phyloP scores from a whole-genome alignment of 495 filamentous ascomycete species.

The Oidiodendron maius region DNA sequence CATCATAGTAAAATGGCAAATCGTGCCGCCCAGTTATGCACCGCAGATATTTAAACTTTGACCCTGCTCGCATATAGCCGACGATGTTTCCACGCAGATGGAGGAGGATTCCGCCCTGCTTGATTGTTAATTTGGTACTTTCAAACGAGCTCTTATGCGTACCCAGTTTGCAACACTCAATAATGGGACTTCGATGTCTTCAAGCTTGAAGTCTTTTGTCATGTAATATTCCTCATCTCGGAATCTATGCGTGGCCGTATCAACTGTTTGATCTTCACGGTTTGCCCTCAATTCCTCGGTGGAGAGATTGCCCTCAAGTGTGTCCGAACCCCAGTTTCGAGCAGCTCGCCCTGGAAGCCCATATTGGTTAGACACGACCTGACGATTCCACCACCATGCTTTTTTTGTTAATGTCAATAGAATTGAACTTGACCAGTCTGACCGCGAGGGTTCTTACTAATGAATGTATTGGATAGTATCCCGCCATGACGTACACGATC shows the following conservation, averaged over 20 bases:
- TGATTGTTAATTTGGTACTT: too few relatives aligned
- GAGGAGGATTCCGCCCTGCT: constrained; percentile 54
- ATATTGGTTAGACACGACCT: constrained; percentile 60
- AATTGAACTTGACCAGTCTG: too few relatives aligned
- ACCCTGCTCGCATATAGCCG: constrained; percentile 53
- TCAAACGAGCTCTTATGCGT: too few relatives aligned
- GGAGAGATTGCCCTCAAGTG: constrained; percentile 47
- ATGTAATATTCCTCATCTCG: constrained; percentile 57
- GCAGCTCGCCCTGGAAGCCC: constrained; percentile 37
- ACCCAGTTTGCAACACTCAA: constrained; percentile 53
- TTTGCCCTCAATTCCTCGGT: constrained; percentile 45
- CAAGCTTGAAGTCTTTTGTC: constrained; percentile 51
- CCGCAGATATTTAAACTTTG: constrained; percentile 56
- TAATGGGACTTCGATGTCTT: constrained; percentile 56
- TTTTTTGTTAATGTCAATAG: too few relatives aligned
- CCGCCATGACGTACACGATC: constrained; percentile 46
- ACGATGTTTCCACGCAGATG: constrained; percentile 61
- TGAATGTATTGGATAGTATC: constrained; percentile 56
- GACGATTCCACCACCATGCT: constrained; percentile 62
- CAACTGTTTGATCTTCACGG: constrained; percentile 52
- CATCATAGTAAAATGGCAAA: constrained; percentile 63
- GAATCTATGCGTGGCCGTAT: constrained; percentile 48
- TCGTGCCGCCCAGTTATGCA: constrained; percentile 66
- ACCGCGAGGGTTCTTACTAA: too few relatives aligned
- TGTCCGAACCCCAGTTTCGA: constrained; percentile 48